phyloP scores from a whole-genome alignment of 495 filamentous ascomycete genomes.

The Annulohypoxylon bovei region DNA sequence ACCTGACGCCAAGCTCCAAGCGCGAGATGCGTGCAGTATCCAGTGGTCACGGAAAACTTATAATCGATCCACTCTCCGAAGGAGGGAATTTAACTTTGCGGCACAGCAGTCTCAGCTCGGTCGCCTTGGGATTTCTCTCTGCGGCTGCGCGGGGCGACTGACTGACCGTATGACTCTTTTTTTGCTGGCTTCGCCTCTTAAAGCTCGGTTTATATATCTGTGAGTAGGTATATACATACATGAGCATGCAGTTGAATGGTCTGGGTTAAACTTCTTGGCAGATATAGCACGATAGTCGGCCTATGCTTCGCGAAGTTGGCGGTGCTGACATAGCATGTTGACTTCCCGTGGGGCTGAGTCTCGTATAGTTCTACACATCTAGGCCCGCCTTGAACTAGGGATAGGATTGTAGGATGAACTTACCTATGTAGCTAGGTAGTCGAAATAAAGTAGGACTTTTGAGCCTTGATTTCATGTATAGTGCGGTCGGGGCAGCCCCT shows the following conservation, averaged over 20 bases:
- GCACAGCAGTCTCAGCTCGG: slow-evolving; percentile 10
- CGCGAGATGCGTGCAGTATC: slow-evolving; percentile 1
- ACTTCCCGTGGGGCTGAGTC: background rate
- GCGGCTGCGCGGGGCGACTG: background rate
- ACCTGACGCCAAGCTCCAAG: slow-evolving; percentile 6
- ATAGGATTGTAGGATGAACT: background rate
- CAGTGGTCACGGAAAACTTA: background rate
- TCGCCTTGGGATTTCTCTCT: background rate
- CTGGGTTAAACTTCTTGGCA: background rate
- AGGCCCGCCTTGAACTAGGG: background rate
- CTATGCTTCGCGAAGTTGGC: background rate
- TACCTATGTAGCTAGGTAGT: no score
- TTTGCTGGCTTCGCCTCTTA: background rate
- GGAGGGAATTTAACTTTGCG: slow-evolving; percentile 14
- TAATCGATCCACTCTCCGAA: background rate
- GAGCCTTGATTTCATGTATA: no score
- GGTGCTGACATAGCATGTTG: background rate
- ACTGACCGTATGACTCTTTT: slow-evolving; percentile 11
- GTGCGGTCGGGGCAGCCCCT: no score
- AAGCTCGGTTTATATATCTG: background rate
- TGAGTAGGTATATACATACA: background rate
- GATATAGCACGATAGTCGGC: background rate
- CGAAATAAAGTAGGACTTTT: no score
- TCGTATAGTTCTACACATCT: background rate
- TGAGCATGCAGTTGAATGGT: background rate